phyloP scores from a whole-genome alignment of 257 asterid genomes.

The Nicotiana benthamiana region DNA sequence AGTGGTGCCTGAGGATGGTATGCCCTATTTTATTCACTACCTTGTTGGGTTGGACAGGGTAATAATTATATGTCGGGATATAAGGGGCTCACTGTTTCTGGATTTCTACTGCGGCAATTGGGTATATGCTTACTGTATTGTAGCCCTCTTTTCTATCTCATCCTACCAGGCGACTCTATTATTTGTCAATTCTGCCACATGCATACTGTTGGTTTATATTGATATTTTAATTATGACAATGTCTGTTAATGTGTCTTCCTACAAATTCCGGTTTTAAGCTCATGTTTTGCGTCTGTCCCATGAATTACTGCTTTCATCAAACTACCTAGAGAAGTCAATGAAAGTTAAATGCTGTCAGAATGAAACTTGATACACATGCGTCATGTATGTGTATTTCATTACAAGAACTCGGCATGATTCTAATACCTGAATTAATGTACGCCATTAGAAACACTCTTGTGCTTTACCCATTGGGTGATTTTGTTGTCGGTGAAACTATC shows the following conservation, averaged over 20 bases:
- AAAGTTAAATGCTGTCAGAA: not conserved
- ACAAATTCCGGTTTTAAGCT: not conserved
- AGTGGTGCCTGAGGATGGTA: conserved; percentile 79
- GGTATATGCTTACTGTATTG: not conserved
- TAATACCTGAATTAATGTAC: not conserved
- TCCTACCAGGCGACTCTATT: not conserved
- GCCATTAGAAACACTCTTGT: not conserved
- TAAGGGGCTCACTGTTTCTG: not conserved
- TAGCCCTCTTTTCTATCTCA: not conserved
- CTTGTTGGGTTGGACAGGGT: not conserved
- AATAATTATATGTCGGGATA: not conserved
- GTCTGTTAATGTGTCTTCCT: not conserved
- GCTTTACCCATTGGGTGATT: not conserved
- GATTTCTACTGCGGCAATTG: not conserved
- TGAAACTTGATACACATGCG: not conserved
- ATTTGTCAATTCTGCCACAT: not conserved
- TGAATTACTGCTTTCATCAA: not conserved
- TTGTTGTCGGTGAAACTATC: not conserved
- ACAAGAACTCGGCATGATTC: not conserved
- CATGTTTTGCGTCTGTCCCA: not conserved
- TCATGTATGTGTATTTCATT: not conserved
- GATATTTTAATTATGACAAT: not conserved
- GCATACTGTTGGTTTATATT: not conserved
- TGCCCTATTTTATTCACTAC: conserved; percentile 6
- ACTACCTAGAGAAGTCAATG: not conserved